Evolutionary conservation across 139 green algal species (phyloP).

Genomic region (Zygnema circumcarinatum): DNA sequence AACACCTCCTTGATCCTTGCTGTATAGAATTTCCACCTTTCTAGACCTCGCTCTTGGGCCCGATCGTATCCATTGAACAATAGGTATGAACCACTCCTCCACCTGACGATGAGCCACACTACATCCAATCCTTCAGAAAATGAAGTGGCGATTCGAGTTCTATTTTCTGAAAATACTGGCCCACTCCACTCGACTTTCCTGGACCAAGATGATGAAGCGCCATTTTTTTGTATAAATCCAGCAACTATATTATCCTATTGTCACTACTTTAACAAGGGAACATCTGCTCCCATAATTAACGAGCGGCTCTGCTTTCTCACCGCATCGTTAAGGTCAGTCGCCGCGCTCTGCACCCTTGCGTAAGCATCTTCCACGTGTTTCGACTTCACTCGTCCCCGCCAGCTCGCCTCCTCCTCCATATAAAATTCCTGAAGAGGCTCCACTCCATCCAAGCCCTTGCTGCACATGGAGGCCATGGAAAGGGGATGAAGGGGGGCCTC

Average conservation of each 20-base stretch:
- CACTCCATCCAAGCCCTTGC: neutral
- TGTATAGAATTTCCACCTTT: conserved; percentile 18
- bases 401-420: neutral
- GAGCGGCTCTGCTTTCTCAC: too few relatives aligned
- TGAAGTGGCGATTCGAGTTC: too few relatives aligned
- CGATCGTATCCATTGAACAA: neutral
- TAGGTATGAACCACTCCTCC: neutral
- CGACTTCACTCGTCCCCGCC: neutral
- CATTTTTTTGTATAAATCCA: too few relatives aligned
- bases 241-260: too few relatives aligned
- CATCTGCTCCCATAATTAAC: too few relatives aligned
- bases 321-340: neutral
- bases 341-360: neutral
- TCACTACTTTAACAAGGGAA: too few relatives aligned
- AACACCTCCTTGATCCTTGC: conserved; percentile 8
- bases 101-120: too few relatives aligned
- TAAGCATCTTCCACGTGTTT: neutral
- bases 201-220: too few relatives aligned
- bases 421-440: neutral
- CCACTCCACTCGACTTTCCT: too few relatives aligned
- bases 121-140: too few relatives aligned
- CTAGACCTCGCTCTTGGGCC: neutral
- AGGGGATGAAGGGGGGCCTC: neutral
- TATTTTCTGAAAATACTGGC: too few relatives aligned
- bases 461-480: neutral